Evolutionary conservation across 139 green algal species (phyloP).

Genomic region (Closterium sp.): DNA sequence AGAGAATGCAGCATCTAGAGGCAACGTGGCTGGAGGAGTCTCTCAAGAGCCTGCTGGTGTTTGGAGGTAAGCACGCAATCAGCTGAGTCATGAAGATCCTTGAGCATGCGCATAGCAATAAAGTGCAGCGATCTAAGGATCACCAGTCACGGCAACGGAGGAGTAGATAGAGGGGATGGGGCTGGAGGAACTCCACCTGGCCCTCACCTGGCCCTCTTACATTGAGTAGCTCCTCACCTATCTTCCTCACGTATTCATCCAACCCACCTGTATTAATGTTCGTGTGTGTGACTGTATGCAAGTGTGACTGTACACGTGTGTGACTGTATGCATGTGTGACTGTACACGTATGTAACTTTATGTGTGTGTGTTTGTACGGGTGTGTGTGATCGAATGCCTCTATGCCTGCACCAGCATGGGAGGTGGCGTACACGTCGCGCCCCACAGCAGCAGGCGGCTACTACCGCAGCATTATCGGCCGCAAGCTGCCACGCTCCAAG

Average conservation of each 20-base stretch:
- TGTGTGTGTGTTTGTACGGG: too few relatives aligned
- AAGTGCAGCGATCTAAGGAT: too few relatives aligned
- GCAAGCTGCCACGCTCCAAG: constrained; percentile 15
- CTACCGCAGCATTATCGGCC: constrained; percentile 19
- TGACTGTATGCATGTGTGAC: background rate
- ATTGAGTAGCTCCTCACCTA: constrained; percentile 18
- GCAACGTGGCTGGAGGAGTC: background rate
- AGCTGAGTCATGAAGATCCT: too few relatives aligned
- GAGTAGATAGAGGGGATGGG: constrained; percentile 3
- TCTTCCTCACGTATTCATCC: constrained; percentile 30
- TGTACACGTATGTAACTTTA: background rate
- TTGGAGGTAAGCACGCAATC: constrained; percentile 17
- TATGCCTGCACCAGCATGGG: constrained; percentile 3
- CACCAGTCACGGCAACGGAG: too few relatives aligned
- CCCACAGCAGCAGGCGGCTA: constrained; percentile 36
- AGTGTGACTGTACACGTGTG: background rate
- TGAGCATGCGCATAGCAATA: too few relatives aligned
- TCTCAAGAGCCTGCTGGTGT: constrained; percentile 21
- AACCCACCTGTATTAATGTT: too few relatives aligned
- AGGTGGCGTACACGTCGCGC: constrained; percentile 46
- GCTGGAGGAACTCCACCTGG: constrained; percentile 16
- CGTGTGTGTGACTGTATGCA: too few relatives aligned
- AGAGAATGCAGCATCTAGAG: background rate
- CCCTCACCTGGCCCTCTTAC: background rate
- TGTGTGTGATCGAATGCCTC: too few relatives aligned